Conservation (phyloP, 106 monocot species). For the Iris macrosiphon region DNA sequence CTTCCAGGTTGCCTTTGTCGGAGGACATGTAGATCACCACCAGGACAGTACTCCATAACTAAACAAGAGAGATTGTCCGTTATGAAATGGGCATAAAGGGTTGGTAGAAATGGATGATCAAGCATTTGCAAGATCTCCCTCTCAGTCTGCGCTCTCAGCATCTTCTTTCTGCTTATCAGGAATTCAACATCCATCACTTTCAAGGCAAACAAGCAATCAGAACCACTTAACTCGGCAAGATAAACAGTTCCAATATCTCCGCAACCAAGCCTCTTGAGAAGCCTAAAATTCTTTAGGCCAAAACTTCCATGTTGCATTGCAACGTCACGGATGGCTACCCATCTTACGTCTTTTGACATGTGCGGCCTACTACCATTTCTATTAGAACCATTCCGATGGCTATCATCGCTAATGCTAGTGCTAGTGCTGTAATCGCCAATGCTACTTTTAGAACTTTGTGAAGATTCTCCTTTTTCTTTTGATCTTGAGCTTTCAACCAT, state of each 20-base stretch:
- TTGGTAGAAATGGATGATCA: slow-evolving; percentile 88
- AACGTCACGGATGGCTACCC: slow-evolving; percentile 39
- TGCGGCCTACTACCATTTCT: slow-evolving; percentile 15
- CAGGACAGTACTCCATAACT: slow-evolving; percentile 91
- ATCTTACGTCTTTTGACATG: slow-evolving; percentile 13
- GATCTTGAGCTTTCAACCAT: slow-evolving; percentile 31
- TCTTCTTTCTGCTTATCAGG: slow-evolving; percentile 75
- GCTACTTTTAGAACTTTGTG: slow-evolving; percentile 88
- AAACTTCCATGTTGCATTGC: slow-evolving; percentile 55
- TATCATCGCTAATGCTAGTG: slow-evolving; percentile 76
- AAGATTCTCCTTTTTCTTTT: slow-evolving; percentile 75
- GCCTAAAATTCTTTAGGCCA: slow-evolving; percentile 66
- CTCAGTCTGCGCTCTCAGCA: slow-evolving; percentile 72
- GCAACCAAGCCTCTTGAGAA: slow-evolving; percentile 73
- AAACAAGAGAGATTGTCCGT: slow-evolving; percentile 83
- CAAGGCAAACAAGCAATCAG: slow-evolving; percentile 69
- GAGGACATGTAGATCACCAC: slow-evolving; percentile 84
- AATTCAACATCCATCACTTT: slow-evolving; percentile 92
- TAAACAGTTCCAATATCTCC: slow-evolving; percentile 95
- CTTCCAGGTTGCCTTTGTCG: slow-evolving; percentile 68
- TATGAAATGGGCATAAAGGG: slow-evolving; percentile 65
- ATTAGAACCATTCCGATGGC: slow-evolving; percentile 40
- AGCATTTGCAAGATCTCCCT: slow-evolving; percentile 87
- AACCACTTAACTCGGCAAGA: slow-evolving; percentile 68
- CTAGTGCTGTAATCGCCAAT: slow-evolving; percentile 71